Evolutionary conservation across 257 asterid genomes (phyloP), one percentile per base, ranked within the genome.

Genomic region (Solanum chiquidenum): DNA sequence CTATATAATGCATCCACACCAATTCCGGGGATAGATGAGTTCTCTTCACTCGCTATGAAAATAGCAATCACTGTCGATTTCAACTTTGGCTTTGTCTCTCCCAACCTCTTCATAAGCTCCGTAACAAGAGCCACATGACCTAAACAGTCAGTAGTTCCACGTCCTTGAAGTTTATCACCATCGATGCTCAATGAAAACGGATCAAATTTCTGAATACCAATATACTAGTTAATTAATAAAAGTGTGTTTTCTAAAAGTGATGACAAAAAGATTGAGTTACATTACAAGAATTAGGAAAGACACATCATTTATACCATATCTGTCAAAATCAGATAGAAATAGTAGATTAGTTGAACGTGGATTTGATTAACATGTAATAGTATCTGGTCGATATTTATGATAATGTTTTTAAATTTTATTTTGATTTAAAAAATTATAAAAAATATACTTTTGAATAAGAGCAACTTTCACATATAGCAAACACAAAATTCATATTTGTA

Each of bases 111-210:
- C 98, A 97, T 94, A 87, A 97, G 92, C 90, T 95, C 98, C 52
- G 98, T 92, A 33, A 95, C 98, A 88, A 97, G 98, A 33, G 98
- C 98, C 60, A 97, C 99, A 71, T 97, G 99, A 62, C 99, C 98
- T 88, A 97, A 93, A 90, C 99, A 97, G 85, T 97, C 98, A 4
- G 98, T 95, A 68, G 99, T 97, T 88, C 99, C 98, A 86, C 99
- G 98, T 86, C 99, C 99, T 89, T 90, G 89, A 58, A 97, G 98
- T 90, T 94, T 95, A 89, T 97, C 99, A 21, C 96, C 98, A 35
- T 95, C 96, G 25, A 93, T 91, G 92, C 98, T 92, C 93, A 97
- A 29, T 6, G 94, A 91, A 89, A 97, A 95, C 31, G 99, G 99
- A 92, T 97, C 98, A 93, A 97, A 97, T 31, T 95, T 95, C 99